Evolutionary conservation across 2,329 filamentous ascomycete species (phyloP), one percentile per base, ranked within the genome.

Genomic region (Colletotrichum caudatum): DNA sequence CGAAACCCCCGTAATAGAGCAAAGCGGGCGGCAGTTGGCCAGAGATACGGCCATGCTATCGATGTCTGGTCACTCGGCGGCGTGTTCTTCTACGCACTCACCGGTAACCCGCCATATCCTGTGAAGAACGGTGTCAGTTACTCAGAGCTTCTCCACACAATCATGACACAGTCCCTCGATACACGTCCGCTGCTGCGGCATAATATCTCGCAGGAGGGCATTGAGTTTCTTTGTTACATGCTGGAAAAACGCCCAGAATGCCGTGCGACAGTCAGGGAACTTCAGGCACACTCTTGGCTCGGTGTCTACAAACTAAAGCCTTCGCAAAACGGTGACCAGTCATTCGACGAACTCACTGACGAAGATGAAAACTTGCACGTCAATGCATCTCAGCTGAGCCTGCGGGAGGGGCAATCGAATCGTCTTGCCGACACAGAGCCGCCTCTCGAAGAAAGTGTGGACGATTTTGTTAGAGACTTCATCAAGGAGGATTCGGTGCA

Each of bases 51-150:
- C 78, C 94, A 97, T 73, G 94, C 94, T 1, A 93, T 98, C 41
- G 96, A 99, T 78, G 93, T 98, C 73, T 99, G 96, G 95, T 98
- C 96, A 0, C 89, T 97, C 58, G 96, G 94, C 20, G 96, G 95
- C 18, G 96, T 99, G 1, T 82, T 98, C 7, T 99, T 94, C 83
- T 96, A 93, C 77, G 86, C 94, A 8, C 84, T 99, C n/a, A 94
- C 92, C 6, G 90, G 89, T 14, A 87, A 87, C 39, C 93, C 95
- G 37, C 95, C 96, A 0, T 98, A 94, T 79, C 92, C 92, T 37
- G 94, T 93, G 20, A 90, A 91, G 74, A 90, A 88, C 37, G 93
- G 94, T 75, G 90, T 92, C 62, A 91, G 90, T 74, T 93, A 95
- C 73, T 90, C 91, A 5, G 92, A 93, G 76, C 91, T 98, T 81